Conservation (phyloP, 2,329 filamentous ascomycete genomes). For the Phoma herbarum region DNA sequence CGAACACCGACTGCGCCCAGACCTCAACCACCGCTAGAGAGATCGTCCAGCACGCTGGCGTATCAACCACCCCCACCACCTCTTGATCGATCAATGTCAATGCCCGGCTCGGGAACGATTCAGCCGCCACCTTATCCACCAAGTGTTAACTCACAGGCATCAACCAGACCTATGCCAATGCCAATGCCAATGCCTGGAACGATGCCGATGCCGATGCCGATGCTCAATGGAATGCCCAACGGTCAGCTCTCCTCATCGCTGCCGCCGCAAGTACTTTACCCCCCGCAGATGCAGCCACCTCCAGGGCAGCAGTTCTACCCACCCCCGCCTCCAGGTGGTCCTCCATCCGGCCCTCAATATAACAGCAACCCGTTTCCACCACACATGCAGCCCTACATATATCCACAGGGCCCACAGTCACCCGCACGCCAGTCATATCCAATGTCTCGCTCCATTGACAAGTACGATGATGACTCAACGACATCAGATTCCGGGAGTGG, state of each 20-base stretch:
- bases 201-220: slow-evolving; percentile 8
- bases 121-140: slow-evolving; percentile 20
- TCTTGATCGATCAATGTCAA: slow-evolving; percentile 40
- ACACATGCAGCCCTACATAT: slow-evolving; percentile 19
- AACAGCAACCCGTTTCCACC: slow-evolving; percentile 12
- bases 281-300: slow-evolving; percentile 7
- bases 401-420: slow-evolving; percentile 23
- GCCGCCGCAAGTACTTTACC: slow-evolving; percentile 13
- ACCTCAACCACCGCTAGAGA: slow-evolving; percentile 32
- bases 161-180: slow-evolving; percentile 28
- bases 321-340: slow-evolving; percentile 11
- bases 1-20: slow-evolving; percentile 34
- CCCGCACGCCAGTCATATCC: slow-evolving; percentile 29
- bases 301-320: slow-evolving; percentile 12
- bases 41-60: slow-evolving; percentile 32
- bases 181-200: slow-evolving; percentile 16
- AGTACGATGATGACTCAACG: slow-evolving; percentile 29
- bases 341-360: neutral
- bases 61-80: slow-evolving; percentile 32
- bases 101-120: slow-evolving; percentile 31
- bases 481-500: slow-evolving; percentile 40
- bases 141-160: slow-evolving; percentile 22
- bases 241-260: slow-evolving; percentile 21
- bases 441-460: slow-evolving; percentile 11
- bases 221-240: slow-evolving; percentile 7